These are phyloP conservation scores for Peronospora tabacina DNA, from an alignment of 352 stramenopile species.

Conservation along the genomic window DNA sequence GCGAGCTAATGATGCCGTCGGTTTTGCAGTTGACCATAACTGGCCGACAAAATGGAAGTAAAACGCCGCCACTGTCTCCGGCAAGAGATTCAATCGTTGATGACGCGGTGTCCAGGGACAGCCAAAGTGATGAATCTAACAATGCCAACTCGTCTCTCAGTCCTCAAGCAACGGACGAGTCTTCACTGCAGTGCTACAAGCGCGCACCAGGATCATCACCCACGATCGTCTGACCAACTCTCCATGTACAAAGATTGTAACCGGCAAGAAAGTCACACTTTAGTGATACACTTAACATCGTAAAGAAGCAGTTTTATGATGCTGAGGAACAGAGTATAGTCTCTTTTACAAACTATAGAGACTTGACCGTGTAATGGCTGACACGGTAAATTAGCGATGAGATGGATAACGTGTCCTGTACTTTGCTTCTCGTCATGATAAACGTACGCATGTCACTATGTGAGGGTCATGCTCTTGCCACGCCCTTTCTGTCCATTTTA, in stretches of 20 bases:
- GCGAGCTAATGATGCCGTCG: slow-evolving; percentile 18
- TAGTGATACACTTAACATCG: not conserved
- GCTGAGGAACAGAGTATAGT: too few species aligned
- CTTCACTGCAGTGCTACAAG: slow-evolving; percentile 50
- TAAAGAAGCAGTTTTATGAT: too few species aligned
- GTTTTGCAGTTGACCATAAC: slow-evolving; percentile 19
- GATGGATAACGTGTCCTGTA: too few species aligned
- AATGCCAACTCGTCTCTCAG: slow-evolving; percentile 22
- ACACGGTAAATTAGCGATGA: too few species aligned
- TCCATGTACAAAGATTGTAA: not conserved
- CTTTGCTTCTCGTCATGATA: too few species aligned
- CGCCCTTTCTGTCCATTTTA: too few species aligned
- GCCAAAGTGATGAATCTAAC: slow-evolving; percentile 4
- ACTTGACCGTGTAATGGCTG: too few species aligned
- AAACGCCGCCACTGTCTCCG: slow-evolving; percentile 25
- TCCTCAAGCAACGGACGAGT: slow-evolving; percentile 19
- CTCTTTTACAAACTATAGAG: too few species aligned
- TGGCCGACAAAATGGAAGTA: slow-evolving; percentile 14
- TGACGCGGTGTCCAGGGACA: slow-evolving; percentile 13
- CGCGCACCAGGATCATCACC: slow-evolving; percentile 42
- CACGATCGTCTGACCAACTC: slow-evolving; percentile 17
- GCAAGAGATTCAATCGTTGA: slow-evolving; percentile 18
- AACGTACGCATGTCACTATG: too few species aligned
- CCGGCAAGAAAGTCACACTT: not conserved
- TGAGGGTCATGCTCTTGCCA: too few species aligned